A percentile compares a stretch with the other conserved stretches of the same genome.
These are phyloP conservation scores for Cercospora zeae-maydis DNA, from an alignment of 2,329 filamentous ascomycete genomes.

Conservation along the genomic window DNA sequence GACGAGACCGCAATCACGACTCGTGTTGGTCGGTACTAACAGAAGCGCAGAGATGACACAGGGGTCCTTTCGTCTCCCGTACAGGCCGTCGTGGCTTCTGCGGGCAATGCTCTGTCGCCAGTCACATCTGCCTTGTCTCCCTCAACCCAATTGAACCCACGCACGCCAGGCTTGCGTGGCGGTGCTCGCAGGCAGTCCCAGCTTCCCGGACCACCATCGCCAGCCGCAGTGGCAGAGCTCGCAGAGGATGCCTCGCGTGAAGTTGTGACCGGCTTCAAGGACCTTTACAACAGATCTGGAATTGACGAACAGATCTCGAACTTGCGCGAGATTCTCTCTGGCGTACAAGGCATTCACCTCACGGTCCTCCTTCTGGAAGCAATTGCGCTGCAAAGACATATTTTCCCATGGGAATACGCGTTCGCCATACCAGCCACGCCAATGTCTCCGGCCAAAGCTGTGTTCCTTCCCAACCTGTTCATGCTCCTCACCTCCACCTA, in stretches of 20 bases:
- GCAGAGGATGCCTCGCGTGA: constrained; percentile 69
- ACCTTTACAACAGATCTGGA: constrained; percentile 62
- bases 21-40: constrained; percentile 6
- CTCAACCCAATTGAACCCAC: constrained; percentile 27
- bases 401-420: constrained; percentile 68
- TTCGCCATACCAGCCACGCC: constrained; percentile 65
- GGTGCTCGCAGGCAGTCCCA: constrained; percentile 21
- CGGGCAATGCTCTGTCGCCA: constrained; percentile 19
- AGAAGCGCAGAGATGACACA: constrained; percentile 21
- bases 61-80: constrained; percentile 21
- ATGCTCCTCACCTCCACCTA: constrained; percentile 70
- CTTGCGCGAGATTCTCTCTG: constrained; percentile 67
- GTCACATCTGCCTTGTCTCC: constrained; percentile 21
- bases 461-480: constrained; percentile 78
- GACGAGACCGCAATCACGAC: constrained; percentile 7
- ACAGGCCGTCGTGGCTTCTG: constrained; percentile 12
- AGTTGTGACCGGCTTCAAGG: constrained; percentile 62
- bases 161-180: constrained; percentile 26
- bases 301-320: constrained; percentile 63
- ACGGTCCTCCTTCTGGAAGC: constrained; percentile 67
- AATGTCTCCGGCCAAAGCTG: constrained; percentile 45
- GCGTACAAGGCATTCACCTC: constrained; percentile 67
- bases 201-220: constrained; percentile 66
- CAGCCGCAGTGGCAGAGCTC: constrained; percentile 69
- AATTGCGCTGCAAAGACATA: constrained; percentile 63